These are phyloP conservation scores for Lachnellula suecica DNA, from an alignment of 2,329 filamentous ascomycete genomes.

Conservation along the genomic window DNA sequence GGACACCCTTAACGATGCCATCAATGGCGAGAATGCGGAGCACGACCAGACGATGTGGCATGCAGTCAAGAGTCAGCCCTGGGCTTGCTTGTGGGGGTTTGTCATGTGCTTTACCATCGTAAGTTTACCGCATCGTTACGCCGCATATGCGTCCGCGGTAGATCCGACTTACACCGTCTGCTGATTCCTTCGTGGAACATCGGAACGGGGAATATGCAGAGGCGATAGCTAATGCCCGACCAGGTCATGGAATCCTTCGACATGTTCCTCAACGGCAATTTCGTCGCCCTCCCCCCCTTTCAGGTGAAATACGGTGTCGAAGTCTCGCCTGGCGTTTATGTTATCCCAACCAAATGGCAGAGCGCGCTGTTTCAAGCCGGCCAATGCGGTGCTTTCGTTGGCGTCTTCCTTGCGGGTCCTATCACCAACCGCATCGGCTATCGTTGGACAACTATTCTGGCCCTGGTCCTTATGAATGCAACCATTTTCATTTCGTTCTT, in stretches of 20 bases:
- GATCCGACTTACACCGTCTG: conserved; percentile 7
- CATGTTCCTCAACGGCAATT: conserved; percentile 60
- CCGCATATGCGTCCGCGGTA: neutral
- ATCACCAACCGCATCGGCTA: conserved; percentile 59
- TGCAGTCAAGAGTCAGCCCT: conserved; percentile 51
- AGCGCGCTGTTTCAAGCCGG: conserved; percentile 56
- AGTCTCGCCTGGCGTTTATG: conserved; percentile 19
- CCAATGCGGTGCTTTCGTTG: conserved; percentile 58
- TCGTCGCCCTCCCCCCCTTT: conserved; percentile 52
- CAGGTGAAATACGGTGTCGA: conserved; percentile 45
- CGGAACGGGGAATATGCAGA: too few relatives aligned
- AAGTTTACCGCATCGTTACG: conserved; percentile 12
- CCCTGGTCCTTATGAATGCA: conserved; percentile 54
- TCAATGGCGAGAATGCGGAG: conserved; percentile 53
- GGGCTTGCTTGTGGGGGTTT: conserved; percentile 54
- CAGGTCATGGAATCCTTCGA: conserved; percentile 67
- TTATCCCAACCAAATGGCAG: conserved; percentile 56
- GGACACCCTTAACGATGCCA: too few relatives aligned
- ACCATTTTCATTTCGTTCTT: conserved; percentile 43
- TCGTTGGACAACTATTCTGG: conserved; percentile 56
- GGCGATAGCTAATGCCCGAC: too few relatives aligned
- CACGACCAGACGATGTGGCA: conserved; percentile 48
- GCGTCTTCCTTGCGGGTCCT: conserved; percentile 59
- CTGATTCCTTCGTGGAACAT: too few relatives aligned
- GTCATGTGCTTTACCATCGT: conserved; percentile 57